Base-by-base conservation (phyloP, 2,329 filamentous ascomycete genomes). In the Talaromyces verruculosus region DNA sequence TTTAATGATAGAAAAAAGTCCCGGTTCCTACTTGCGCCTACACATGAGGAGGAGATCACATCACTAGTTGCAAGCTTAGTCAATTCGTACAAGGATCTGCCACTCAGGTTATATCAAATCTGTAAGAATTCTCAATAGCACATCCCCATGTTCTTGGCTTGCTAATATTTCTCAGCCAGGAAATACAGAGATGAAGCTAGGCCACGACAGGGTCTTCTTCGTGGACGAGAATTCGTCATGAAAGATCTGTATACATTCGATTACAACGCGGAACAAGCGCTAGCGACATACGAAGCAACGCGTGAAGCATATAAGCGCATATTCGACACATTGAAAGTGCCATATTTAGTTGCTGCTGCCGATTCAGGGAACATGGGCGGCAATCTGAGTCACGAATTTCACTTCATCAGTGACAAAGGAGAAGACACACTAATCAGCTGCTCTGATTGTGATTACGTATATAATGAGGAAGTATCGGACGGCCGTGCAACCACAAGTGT, bases 201-300 rank as follows among this genome's bases (percentile, higher is more conserved):
- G 30, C 95, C 95, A 22, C 87, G 95, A 37, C 91, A 96, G 71
- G 95, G 95, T 13, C 83, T 99, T 1, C 82, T 99, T 8, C 88
- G 95, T 10, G 91, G 92, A 0, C 88, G 93, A 68, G 95, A 99
- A 74, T 99, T 99, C 72, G 80, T 92, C 71, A 99, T 99, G 95
- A 99, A 99, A 78, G 95, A 99, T 77, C 85, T 99, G 0, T 99
- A 99, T 76, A 97, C 93, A 0, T 99, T 99, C 74, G 95, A 99
- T 74, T 80, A 84, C 41, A 89, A 84, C 3, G 76, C 83, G 0
- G 79, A 85, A 30, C 81, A 86, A n/a, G 94, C 94, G 1, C 81
- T 93, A n/a, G 79, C 85, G 60, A 97, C 94, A 0, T 99, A 99
- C 71, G 79, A 87, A 6, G 80, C 88, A 49, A 92, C 97, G 2